Percentiles rank a stretch among this genome's conserved stretches.
Evolutionary conservation across 1,139 yeast genomes (phyloP).

Genomic region (Arxiozyma bovina): DNA sequence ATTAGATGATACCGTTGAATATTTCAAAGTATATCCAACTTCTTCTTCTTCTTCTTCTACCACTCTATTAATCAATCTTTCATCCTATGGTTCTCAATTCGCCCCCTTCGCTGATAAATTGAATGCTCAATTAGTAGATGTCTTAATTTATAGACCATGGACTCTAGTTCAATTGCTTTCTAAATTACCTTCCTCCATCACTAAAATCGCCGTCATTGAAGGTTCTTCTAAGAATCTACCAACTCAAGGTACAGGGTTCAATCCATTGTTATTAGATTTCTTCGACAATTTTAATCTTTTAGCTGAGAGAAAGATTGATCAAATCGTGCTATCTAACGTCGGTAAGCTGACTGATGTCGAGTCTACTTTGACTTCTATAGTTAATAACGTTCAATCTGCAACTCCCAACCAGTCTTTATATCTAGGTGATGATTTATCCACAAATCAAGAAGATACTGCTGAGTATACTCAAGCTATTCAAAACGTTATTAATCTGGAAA

Average conservation of each 20-base stretch:
- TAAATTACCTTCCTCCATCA: constrained; percentile 47
- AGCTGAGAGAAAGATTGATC: constrained; percentile 41
- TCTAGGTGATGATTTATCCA: constrained; percentile 41
- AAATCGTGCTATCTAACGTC: constrained; percentile 43
- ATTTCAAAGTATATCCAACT: not conserved
- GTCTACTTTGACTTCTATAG: constrained; percentile 42
- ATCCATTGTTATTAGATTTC: constrained; percentile 67
- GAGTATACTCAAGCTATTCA: constrained; percentile 25
- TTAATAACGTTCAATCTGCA: constrained; percentile 43
- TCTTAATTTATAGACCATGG: constrained; percentile 70
- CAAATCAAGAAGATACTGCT: constrained; percentile 9
- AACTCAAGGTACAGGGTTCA: constrained; percentile 36
- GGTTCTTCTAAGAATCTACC: constrained; percentile 45
- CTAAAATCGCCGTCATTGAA: constrained; percentile 50
- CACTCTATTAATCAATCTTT: constrained; percentile 49
- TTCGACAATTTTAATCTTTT: constrained; percentile 49
- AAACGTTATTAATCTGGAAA: constrained; percentile 50
- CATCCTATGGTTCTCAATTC: constrained; percentile 45
- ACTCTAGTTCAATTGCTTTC: constrained; percentile 42
- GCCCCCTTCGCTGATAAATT: constrained; percentile 11
- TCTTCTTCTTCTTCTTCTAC: constrained; percentile 20
- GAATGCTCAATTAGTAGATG: constrained; percentile 32
- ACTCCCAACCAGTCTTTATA: constrained; percentile 56
- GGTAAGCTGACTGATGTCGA: constrained; percentile 47
- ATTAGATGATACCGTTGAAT: constrained; percentile 8